Percentiles rank a stretch among this genome's conserved stretches.
Evolutionary conservation across 1,139 yeast genomes (phyloP).

Genomic region (Candida frijolesensis): DNA sequence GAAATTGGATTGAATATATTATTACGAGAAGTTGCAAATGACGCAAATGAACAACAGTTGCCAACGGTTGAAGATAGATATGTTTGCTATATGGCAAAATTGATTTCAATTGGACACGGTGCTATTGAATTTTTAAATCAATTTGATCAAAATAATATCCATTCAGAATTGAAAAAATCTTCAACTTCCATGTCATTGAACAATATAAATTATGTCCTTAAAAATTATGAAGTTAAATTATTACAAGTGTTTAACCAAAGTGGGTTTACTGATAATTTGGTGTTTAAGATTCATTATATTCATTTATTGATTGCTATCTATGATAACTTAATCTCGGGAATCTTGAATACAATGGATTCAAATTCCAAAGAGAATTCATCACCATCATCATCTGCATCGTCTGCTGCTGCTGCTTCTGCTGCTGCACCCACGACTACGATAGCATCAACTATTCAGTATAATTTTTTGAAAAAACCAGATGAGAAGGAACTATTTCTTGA

Average conservation of each 20-base stretch:
- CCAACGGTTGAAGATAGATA: conserved; percentile 35
- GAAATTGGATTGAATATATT: conserved; percentile 36
- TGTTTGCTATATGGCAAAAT: conserved; percentile 39
- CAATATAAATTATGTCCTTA: conserved; percentile 14
- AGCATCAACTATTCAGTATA: neutral
- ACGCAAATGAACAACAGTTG: conserved; percentile 13
- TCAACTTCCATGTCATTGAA: conserved; percentile 1
- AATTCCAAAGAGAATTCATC: neutral
- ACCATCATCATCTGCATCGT: neutral
- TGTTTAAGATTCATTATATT: conserved; percentile 43
- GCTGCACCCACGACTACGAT: neutral
- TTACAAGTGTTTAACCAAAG: conserved; percentile 26
- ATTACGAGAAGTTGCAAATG: conserved; percentile 18
- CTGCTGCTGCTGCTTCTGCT: neutral
- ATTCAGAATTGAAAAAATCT: neutral
- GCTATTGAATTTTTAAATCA: conserved; percentile 33
- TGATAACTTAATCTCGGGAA: conserved; percentile 45
- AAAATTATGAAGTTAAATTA: conserved; percentile 27
- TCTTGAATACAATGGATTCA: conserved; percentile 16
- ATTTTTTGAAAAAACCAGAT: conserved; percentile 6
- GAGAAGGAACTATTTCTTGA: conserved; percentile 28
- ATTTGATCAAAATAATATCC: conserved; percentile 2
- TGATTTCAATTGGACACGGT: conserved; percentile 48
- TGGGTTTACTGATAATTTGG: conserved; percentile 33
- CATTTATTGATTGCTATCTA: conserved; percentile 51